phyloP scores from a whole-genome alignment of 2,329 filamentous ascomycete genomes.

The Alternaria brassicae region DNA sequence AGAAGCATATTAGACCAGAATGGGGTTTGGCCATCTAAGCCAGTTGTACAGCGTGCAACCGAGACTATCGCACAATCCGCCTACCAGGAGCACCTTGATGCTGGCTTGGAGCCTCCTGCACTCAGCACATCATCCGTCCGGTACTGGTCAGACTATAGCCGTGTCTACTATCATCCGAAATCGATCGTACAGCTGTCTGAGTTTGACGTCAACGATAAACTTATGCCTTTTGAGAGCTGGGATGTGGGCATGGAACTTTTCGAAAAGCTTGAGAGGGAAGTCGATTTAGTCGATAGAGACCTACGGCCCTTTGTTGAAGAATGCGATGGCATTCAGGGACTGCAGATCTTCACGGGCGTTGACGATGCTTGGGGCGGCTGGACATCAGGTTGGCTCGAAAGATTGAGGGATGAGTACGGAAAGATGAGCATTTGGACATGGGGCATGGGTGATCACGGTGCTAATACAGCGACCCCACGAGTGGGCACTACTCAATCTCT shows the following conservation, averaged over 20 bases:
- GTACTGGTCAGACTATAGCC: slow-evolving; percentile 96
- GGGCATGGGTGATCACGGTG: slow-evolving; percentile 71
- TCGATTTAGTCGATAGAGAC: slow-evolving; percentile 88
- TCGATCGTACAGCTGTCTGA: slow-evolving; percentile 84
- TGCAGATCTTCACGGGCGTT: slow-evolving; percentile 68
- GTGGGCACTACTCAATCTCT: slow-evolving; percentile 37
- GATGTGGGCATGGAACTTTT: slow-evolving; percentile 50
- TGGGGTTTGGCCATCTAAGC: slow-evolving; percentile 47
- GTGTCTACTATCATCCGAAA: slow-evolving; percentile 88
- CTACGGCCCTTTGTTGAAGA: slow-evolving; percentile 88
- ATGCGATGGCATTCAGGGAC: slow-evolving; percentile 87
- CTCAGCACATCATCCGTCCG: slow-evolving; percentile 76
- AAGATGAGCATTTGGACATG: slow-evolving; percentile 89
- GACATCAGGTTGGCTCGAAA: slow-evolving; percentile 60
- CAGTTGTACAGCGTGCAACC: slow-evolving; percentile 68
- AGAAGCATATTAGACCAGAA: slow-evolving; percentile 31
- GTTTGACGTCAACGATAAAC: slow-evolving; percentile 79
- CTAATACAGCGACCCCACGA: slow-evolving; percentile 44
- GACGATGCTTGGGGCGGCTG: slow-evolving; percentile 62
- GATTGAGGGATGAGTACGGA: slow-evolving; percentile 86
- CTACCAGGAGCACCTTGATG: slow-evolving; percentile 82
- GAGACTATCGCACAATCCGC: slow-evolving; percentile 70
- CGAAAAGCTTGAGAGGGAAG: slow-evolving; percentile 57
- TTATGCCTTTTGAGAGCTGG: slow-evolving; percentile 82
- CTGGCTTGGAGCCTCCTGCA: slow-evolving; percentile 67